Percentiles rank a stretch among this genome's conserved stretches.
These are phyloP conservation scores for Arachnomyces sp. DNA, from an alignment of 2,329 filamentous ascomycete genomes.

Conservation along the genomic window DNA sequence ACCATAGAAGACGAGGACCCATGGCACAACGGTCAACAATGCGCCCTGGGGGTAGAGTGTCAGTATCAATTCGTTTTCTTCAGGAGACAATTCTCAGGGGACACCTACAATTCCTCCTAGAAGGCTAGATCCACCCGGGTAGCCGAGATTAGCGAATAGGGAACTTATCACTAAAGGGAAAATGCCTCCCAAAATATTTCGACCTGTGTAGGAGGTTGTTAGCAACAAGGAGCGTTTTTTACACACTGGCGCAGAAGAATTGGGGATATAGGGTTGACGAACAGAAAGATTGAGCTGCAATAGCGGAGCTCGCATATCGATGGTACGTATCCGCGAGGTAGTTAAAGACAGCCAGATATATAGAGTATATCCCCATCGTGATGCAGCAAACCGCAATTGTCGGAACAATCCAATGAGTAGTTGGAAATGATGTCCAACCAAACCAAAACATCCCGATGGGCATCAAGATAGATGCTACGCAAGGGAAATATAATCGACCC, in stretches of 20 bases:
- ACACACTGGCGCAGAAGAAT: no score
- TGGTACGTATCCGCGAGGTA: constrained; percentile 87
- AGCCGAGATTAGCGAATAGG: constrained; percentile 67
- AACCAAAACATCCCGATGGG: constrained; percentile 78
- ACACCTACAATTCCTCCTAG: constrained; percentile 62
- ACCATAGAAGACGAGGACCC: constrained; percentile 74
- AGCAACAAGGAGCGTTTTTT: background rate
- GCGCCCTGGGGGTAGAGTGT: constrained; percentile 35
- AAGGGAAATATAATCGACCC: constrained; percentile 74
- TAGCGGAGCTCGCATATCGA: constrained; percentile 72
- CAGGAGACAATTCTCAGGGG: no score
- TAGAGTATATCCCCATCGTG: constrained; percentile 76
- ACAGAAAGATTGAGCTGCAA: constrained; percentile 81
- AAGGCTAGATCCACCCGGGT: constrained; percentile 63
- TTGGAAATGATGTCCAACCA: constrained; percentile 59
- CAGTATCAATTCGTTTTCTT: background rate
- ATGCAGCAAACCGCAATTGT: constrained; percentile 63
- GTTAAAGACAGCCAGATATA: constrained; percentile 87
- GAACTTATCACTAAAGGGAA: constrained; percentile 71
- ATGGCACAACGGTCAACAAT: constrained; percentile 71
- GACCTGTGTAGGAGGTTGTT: constrained; percentile 25
- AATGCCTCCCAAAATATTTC: constrained; percentile 72
- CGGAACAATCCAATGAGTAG: constrained; percentile 65
- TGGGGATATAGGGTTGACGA: constrained; percentile 8
- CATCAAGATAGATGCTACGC: constrained; percentile 65